phyloP scores from a whole-genome alignment of 2,329 filamentous ascomycete species.

The Ascochyta viciae-villosae region DNA sequence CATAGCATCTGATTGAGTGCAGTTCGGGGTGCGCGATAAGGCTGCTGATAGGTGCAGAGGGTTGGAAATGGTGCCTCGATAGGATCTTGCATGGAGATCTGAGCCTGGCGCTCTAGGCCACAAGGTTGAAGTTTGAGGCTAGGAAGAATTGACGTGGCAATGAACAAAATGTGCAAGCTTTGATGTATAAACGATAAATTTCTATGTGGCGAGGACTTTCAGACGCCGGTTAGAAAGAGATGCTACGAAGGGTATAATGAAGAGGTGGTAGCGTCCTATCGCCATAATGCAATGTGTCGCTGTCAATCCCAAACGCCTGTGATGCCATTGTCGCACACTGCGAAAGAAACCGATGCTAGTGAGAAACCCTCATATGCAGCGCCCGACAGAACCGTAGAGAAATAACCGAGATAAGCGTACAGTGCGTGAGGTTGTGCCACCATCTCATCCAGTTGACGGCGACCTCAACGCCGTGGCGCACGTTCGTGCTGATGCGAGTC shows the following conservation, averaged over 20 bases:
- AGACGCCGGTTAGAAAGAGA: constrained; percentile 3
- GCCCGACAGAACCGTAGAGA: background rate
- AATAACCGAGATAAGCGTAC: background rate
- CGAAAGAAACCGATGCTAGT: constrained; percentile 4
- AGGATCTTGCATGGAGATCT: background rate
- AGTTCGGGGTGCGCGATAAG: constrained; percentile 4
- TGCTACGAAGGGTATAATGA: constrained; percentile 19
- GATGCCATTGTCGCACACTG: constrained; percentile 15
- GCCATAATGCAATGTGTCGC: constrained; percentile 16
- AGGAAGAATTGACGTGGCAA: constrained; percentile 4
- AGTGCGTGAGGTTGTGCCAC: constrained; percentile 1
- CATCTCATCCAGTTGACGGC: constrained; percentile 1
- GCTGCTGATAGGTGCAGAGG: constrained; percentile 1
- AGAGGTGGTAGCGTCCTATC: constrained; percentile 11
- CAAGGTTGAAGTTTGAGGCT: background rate
- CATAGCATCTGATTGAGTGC: background rate
- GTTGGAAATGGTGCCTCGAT: constrained; percentile 3
- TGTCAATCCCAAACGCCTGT: constrained; percentile 15
- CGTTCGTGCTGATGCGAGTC: constrained; percentile 7
- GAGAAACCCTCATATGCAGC: constrained; percentile 4
- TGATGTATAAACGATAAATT: constrained; percentile 2
- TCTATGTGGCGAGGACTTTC: constrained; percentile 10
- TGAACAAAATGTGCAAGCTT: background rate
- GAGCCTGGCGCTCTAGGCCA: background rate
- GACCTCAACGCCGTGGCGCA: constrained; percentile 8